Evolutionary conservation across 2,329 filamentous ascomycete species (phyloP).

Genomic region (Gnomoniopsis sp.): DNA sequence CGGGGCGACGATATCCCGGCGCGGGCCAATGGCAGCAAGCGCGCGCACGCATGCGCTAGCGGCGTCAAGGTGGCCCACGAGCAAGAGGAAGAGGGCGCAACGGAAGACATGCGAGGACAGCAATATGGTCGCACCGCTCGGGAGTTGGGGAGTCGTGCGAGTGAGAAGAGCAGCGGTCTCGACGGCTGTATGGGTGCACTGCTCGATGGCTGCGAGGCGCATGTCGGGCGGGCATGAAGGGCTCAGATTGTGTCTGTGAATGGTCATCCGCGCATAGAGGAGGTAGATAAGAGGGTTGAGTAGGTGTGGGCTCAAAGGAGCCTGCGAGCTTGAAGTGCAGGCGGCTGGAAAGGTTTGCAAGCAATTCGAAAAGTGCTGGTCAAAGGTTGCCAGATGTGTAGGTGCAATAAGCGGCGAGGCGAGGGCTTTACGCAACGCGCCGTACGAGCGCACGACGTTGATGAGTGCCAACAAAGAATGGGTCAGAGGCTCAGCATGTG

Average conservation of each 20-base stretch:
- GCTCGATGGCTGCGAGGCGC: constrained; percentile 69
- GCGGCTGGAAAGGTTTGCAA: constrained; percentile 71
- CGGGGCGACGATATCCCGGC: constrained; percentile 68
- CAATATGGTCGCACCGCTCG: constrained; percentile 68
- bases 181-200: constrained; percentile 69
- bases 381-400: constrained; percentile 71
- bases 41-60: constrained; percentile 72
- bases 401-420: constrained; percentile 63
- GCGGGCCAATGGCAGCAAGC: constrained; percentile 66
- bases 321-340: constrained; percentile 64
- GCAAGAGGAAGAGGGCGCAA: constrained; percentile 74
- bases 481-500: constrained; percentile 53
- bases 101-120: constrained; percentile 85
- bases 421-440: constrained; percentile 68
- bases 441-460: constrained; percentile 75
- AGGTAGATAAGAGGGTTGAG: constrained; percentile 75
- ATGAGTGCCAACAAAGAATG: constrained; percentile 76
- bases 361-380: constrained; percentile 75
- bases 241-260: constrained; percentile 85
- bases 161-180: constrained; percentile 77
- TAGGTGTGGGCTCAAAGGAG: constrained; percentile 68
- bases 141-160: constrained; percentile 58
- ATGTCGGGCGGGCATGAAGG: constrained; percentile 65
- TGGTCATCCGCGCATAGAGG: constrained; percentile 76
- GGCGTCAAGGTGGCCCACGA: constrained; percentile 68